Evolutionary conservation across 2,329 filamentous ascomycete species (phyloP).

Genomic region (Acephala macrosclerotiorum): DNA sequence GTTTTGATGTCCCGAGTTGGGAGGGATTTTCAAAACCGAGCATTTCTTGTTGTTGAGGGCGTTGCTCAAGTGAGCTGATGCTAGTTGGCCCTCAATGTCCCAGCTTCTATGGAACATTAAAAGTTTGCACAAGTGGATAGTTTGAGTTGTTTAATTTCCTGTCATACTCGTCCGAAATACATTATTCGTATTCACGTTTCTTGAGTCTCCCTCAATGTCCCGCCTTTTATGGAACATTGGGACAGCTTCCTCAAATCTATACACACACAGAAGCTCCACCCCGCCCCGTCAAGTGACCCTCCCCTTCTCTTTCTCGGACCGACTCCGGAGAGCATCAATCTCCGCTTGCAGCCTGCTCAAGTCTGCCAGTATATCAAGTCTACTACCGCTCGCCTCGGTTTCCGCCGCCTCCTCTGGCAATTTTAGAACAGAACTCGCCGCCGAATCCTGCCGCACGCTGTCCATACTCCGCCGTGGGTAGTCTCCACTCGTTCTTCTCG

Average conservation of each 20-base stretch:
- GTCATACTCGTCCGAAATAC: background rate
- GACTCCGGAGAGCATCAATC: constrained; percentile 70
- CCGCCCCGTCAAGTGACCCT: constrained; percentile 32
- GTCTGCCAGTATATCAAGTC: constrained; percentile 73
- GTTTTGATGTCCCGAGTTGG: no score
- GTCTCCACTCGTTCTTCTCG: constrained; percentile 38
- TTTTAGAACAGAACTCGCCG: constrained; percentile 31
- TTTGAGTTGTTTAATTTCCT: background rate
- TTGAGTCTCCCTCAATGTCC: background rate
- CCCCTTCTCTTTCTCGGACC: constrained; percentile 41
- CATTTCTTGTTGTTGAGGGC: no score
- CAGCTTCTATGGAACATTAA: no score
- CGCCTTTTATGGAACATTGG: background rate
- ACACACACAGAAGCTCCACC: no score
- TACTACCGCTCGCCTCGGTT: constrained; percentile 45
- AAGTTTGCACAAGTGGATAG: background rate
- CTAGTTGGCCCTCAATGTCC: no score
- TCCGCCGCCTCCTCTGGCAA: constrained; percentile 27
- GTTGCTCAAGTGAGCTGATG: no score
- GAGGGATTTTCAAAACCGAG: no score
- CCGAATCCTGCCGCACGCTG: constrained; percentile 32
- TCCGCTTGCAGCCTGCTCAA: constrained; percentile 76
- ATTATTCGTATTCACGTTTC: background rate
- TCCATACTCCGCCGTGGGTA: constrained; percentile 34
- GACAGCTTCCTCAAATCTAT: background rate